Conservation (phyloP, 768 basidiomycete genomes). For the Galerina marginata region DNA sequence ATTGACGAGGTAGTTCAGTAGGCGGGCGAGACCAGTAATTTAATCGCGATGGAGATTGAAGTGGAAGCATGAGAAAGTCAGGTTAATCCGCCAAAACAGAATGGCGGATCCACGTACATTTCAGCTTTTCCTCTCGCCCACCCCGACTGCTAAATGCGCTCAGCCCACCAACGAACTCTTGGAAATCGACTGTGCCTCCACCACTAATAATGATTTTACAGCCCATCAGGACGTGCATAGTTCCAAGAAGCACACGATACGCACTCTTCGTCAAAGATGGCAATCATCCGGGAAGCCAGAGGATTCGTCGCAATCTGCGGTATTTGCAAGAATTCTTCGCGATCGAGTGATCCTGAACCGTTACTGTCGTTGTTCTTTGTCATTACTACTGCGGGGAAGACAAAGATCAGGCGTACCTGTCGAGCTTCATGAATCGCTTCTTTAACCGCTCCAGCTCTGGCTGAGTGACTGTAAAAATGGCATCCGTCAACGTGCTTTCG, state of each 20-base stretch:
- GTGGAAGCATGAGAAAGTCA: not conserved
- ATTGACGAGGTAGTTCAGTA: no score
- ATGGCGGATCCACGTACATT: constrained; percentile 66
- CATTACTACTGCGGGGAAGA: not conserved
- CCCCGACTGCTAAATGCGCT: constrained; percentile 98
- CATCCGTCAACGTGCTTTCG: constrained; percentile 13
- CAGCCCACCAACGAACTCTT: constrained; percentile 97
- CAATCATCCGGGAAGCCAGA: constrained; percentile 95
- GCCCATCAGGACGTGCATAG: not conserved
- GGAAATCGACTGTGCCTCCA: constrained; percentile 98
- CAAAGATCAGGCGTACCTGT: constrained; percentile 57
- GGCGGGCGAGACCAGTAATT: no score
- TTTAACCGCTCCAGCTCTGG: constrained; percentile 93
- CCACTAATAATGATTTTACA: constrained; percentile 59
- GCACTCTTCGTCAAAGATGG: constrained; percentile 99
- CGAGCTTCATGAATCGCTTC: constrained; percentile 99
- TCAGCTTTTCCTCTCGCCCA: constrained; percentile 94
- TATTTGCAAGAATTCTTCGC: constrained; percentile 98
- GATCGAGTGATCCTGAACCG: constrained; percentile 97
- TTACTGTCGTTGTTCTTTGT: constrained; percentile 57
- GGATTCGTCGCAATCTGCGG: constrained; percentile 99
- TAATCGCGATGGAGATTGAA: constrained; percentile 8
- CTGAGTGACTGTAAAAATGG: constrained; percentile 75
- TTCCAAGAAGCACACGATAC: constrained; percentile 37
- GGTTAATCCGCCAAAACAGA: constrained; percentile 1